Base-by-base conservation (phyloP, 1,284 basidiomycete species). In the Fomitopsis pinicola region DNA sequence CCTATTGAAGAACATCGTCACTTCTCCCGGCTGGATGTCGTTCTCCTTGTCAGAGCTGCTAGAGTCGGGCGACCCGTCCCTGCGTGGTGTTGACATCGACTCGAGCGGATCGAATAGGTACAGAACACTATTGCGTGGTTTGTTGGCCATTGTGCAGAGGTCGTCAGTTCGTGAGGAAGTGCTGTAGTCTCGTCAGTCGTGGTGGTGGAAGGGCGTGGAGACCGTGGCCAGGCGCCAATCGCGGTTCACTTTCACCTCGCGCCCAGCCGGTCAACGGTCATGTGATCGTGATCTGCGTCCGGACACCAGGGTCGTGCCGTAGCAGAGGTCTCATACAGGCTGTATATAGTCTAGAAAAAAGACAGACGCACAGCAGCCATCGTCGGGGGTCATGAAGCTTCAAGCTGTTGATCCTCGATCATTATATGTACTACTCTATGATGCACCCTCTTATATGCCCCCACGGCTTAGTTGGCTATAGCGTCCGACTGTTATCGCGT, bases 381-480 rank as follows among this genome's bases (percentile, higher is more conserved):
- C 22, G 22, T 22, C 22, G 22, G 22, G 22, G 2, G 1, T 22
- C 22, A 22, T 22, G 22, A 22, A 2, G 22, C 22, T 22, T 22
- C 22, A 2, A 22, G 22, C 22, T 22, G 22, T 22, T 1, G 2
- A 22, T 22, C 22, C 22, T 22, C 22, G 22, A 22, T 22, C 22
- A 22, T 22, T 22, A 22, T 22, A 22, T 22, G 22, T 22, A 22
- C 22, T 22, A 22, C 22, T 22, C 22, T 22, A 22, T 22, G 22
- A 22, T 22, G 22, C 22, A 17, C 14, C 5, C 15, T 19, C 15
- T 5, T 14, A 45, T 58, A 28, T 88, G 86, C 86, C 85, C 85
- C 86, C 86, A 80, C 88, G 87, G 87, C 86, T 88, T 79, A 88
- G 87, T 86, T 88, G 87, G 86, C 87, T 82, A 88, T 80, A 87